Evolutionary conservation across 768 basidiomycete genomes (phyloP), one percentile per base, ranked within the genome.

Genomic region (Tylopilus rubrobrunneus): DNA sequence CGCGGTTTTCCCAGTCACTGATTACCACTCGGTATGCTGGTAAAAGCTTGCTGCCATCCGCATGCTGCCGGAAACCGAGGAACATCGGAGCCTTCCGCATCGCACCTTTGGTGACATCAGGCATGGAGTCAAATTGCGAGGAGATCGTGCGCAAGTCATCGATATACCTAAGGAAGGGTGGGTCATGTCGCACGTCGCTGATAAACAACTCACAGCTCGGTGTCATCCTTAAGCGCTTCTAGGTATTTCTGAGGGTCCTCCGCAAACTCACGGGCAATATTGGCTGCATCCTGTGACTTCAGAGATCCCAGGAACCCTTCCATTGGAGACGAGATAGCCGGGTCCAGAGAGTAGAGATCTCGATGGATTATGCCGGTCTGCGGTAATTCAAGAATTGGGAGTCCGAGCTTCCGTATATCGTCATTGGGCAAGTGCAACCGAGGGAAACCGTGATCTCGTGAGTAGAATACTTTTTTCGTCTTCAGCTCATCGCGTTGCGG

Each of bases 371-470:
- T 7, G n/a, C 27, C 8, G 3, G 41, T 40, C 14, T 8, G 31
- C 17, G 51, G 55, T 14, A 62, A 53, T 23, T 51, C 87, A 31
- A 98, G 77, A 6, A 94, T 65, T 4, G 94, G 93, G n/a, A 98
- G 71, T 12, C 79, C 80, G 7, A 98, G 73, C 40, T 79, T 73
- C 21, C 87, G 78, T 52, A 92, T 78, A 2, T 76, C 72, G 29
- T 84, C 83, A 0, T 80, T 59, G 1, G 95, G 96, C 60, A 95
- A 89, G 64, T 94, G 96, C 10, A 98, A 71, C 51, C 90, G 81
- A n/a, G 44, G 28, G 39, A 14, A 55, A 28, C 51, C 46, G 33
- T 46, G 46, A 15, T 12, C 21, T 14, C 45, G 15, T 12, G 60
- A 58, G 34, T 21, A 48, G n/a, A 61, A 61, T 3, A 58, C 15